Percentiles rank a stretch among this genome's conserved stretches.
These are phyloP conservation scores for Fomes fomentarius DNA, from an alignment of 1,284 basidiomycete species.

Conservation along the genomic window DNA sequence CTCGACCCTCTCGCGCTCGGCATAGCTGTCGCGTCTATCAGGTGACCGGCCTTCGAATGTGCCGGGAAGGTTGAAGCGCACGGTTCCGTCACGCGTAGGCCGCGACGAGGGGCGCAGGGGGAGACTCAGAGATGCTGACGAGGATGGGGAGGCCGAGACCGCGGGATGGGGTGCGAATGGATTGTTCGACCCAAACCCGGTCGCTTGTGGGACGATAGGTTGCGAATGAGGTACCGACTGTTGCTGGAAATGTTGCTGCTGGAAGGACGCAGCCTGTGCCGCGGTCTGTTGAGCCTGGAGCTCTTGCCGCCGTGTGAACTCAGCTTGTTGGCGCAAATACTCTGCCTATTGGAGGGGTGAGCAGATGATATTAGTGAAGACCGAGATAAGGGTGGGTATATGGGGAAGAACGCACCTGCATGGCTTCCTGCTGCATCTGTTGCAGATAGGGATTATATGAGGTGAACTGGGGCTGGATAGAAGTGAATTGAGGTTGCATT, in stretches of 20 bases:
- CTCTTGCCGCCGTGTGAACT: slow-evolving; percentile 48
- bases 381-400: slow-evolving; percentile 86
- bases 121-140: slow-evolving; percentile 26
- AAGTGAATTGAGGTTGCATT: slow-evolving; percentile 70
- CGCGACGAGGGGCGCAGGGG: slow-evolving; percentile 18
- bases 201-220: slow-evolving; percentile 61
- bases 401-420: slow-evolving; percentile 43
- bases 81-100: slow-evolving; percentile 26
- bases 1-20: neutral
- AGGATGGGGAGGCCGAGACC: slow-evolving; percentile 44
- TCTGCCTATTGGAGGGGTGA: slow-evolving; percentile 45
- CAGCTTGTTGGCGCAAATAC: slow-evolving; percentile 70
- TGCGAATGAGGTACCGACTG: too few relatives aligned
- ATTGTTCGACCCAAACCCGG: slow-evolving; percentile 85
- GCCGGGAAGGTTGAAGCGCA: slow-evolving; percentile 25
- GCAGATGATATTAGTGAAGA: slow-evolving; percentile 75
- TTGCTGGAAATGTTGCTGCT: slow-evolving; percentile 34
- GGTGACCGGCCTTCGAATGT: slow-evolving; percentile 21
- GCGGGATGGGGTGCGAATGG: too few relatives aligned
- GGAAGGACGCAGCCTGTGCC: slow-evolving; percentile 43
- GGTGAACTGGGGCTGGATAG: slow-evolving; percentile 60
- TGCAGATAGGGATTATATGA: slow-evolving; percentile 95
- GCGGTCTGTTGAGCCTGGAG: slow-evolving; percentile 12
- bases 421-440: slow-evolving; percentile 81
- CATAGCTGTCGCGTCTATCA: neutral